These are phyloP conservation scores for Leonotis leonurus DNA, from an alignment of 257 asterid genomes.

Conservation along the genomic window DNA sequence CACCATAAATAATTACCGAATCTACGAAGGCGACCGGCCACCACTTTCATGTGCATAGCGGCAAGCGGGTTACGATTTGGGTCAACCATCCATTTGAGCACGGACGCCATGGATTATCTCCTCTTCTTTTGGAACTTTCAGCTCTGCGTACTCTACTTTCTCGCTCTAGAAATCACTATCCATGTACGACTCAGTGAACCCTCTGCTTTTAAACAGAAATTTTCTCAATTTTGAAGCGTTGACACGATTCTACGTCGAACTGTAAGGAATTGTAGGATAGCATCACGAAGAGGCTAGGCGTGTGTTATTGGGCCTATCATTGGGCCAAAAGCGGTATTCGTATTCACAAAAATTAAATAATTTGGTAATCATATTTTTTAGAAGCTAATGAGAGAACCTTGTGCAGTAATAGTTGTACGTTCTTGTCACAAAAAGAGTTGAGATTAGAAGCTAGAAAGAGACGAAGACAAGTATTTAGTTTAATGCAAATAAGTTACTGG, in stretches of 20 bases:
- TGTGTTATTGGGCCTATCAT: constrained; percentile 5
- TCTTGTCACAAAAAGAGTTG: too few species aligned
- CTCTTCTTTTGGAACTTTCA: not conserved
- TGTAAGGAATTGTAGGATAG: constrained; percentile 18
- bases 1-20: constrained; percentile 32
- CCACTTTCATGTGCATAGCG: constrained; percentile 52
- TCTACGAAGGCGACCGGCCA: constrained; percentile 49
- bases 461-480: not conserved
- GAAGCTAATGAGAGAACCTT: not conserved
- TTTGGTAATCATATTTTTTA: too few species aligned
- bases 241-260: constrained; percentile 1
- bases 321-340: constrained; percentile 3
- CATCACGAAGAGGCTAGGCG: not conserved
- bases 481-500: not conserved
- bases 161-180: constrained; percentile 10
- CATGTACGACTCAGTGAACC: not conserved
- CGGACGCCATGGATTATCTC: constrained; percentile 28
- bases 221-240: too few species aligned
- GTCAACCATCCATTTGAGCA: constrained; percentile 58
- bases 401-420: not conserved
- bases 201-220: not conserved
- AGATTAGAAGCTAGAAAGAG: not conserved
- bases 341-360: too few species aligned
- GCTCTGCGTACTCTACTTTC: not conserved
- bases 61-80: constrained; percentile 77